These are phyloP conservation scores for Eucalyptus marginata DNA, from an alignment of 345 rosid genomes.

Conservation along the genomic window DNA sequence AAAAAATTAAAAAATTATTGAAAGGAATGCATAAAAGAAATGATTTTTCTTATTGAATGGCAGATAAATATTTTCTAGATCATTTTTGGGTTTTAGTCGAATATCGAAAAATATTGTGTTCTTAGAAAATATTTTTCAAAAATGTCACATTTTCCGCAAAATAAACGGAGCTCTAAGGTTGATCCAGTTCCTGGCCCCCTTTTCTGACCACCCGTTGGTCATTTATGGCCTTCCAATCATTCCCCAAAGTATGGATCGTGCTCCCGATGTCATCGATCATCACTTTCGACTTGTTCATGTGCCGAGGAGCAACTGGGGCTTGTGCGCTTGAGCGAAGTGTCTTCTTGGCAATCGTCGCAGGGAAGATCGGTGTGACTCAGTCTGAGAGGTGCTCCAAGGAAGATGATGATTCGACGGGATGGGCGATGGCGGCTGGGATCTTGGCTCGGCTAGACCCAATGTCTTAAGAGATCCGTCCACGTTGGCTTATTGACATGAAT, in stretches of 20 bases:
- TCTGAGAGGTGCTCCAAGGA: background rate
- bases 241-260: background rate
- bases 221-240: background rate
- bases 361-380: background rate
- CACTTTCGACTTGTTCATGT: background rate
- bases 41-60: fast-evolving
- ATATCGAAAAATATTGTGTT: fast-evolving
- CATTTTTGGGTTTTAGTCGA: no score
- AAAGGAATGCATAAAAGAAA: no score
- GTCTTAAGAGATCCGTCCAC: background rate
- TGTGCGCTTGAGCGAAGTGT: background rate
- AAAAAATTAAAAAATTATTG: fast-evolving
- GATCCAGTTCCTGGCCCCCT: background rate
- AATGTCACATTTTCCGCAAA: fast-evolving
- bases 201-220: background rate
- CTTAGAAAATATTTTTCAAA: fast-evolving
- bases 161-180: fast-evolving
- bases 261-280: background rate
- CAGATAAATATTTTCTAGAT: no score
- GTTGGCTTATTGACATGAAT: background rate
- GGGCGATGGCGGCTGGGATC: background rate
- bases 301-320: background rate
- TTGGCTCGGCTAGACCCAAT: background rate
- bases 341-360: fast-evolving
- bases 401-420: background rate